These are phyloP conservation scores for Pontederia crassipes DNA, from an alignment of 176 grass and related monocot species.

Conservation along the genomic window DNA sequence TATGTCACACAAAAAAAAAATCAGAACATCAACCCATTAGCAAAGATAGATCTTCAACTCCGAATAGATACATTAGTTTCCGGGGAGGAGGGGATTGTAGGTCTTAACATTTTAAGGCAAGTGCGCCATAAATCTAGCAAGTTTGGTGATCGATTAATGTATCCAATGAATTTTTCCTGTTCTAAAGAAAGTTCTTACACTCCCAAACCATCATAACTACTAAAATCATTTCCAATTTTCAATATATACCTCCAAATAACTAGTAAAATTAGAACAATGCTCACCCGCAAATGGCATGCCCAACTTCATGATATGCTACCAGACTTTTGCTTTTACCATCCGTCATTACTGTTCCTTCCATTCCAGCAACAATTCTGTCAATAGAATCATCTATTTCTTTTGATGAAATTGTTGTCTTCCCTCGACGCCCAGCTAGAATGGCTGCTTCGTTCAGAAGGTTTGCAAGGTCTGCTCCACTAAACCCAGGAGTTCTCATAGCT, in stretches of 20 bases:
- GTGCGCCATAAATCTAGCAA: too few species aligned
- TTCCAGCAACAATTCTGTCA: slow-evolving; percentile 97
- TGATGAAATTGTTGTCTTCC: slow-evolving; percentile 69
- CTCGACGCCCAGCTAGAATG: slow-evolving; percentile 79
- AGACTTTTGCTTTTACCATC: slow-evolving; percentile 99
- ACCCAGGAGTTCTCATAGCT: slow-evolving; percentile 98
- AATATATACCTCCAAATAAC: background rate
- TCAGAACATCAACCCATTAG: too few species aligned
- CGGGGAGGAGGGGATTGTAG: too few species aligned
- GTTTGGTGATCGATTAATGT: too few species aligned
- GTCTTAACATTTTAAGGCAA: too few species aligned
- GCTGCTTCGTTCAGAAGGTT: slow-evolving; percentile 97
- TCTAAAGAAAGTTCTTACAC: too few species aligned
- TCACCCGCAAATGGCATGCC: slow-evolving; percentile 97
- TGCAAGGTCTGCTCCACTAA: slow-evolving; percentile 97
- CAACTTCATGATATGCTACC: slow-evolving; percentile 99
- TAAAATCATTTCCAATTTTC: too few species aligned
- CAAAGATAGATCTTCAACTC: too few species aligned
- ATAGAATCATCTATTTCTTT: slow-evolving; percentile 99
- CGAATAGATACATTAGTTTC: too few species aligned
- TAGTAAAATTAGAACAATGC: slow-evolving; percentile 19
- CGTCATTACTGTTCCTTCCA: slow-evolving; percentile 99
- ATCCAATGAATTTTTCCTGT: too few species aligned
- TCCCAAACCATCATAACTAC: too few species aligned
- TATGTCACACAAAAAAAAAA: too few species aligned